A percentile compares a stretch with the other conserved stretches of the same genome.
Conservation (phyloP, 1,284 basidiomycete species). For the Ceratobasidium sp. region DNA sequence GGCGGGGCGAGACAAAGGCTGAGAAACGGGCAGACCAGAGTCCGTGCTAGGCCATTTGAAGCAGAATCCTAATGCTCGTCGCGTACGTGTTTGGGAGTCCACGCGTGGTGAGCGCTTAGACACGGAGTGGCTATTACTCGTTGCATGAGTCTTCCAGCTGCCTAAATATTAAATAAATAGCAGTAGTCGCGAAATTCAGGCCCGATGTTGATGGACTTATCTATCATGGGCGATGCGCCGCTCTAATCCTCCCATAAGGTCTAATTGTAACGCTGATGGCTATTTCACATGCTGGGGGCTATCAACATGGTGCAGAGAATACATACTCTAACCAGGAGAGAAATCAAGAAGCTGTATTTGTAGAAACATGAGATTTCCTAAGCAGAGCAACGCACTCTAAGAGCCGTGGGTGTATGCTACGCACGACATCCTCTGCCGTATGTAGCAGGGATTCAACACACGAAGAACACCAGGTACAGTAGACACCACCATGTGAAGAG, state of each 20-base stretch:
- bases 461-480: conserved; percentile 23
- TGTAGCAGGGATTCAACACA: conserved; percentile 2
- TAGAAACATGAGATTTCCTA: not conserved
- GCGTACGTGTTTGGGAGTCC: not conserved
- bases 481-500: conserved; percentile 3
- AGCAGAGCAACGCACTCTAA: conserved; percentile 26
- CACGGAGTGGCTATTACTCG: not conserved
- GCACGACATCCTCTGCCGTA: conserved; percentile 11
- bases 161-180: not conserved
- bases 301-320: not conserved
- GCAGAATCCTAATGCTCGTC: not conserved
- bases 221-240: no score
- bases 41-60: not conserved
- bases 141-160: not conserved
- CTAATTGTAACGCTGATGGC: not conserved
- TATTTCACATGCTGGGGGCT: not conserved
- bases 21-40: not conserved
- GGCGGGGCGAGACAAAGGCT: not conserved
- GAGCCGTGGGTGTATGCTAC: conserved; percentile 21
- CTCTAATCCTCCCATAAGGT: no score
- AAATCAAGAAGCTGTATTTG: not conserved
- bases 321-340: not conserved
- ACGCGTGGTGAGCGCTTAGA: not conserved
- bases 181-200: no score
- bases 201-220: no score